Base-by-base conservation (phyloP, 1,284 basidiomycete genomes). In the Athelia psychrophila region DNA sequence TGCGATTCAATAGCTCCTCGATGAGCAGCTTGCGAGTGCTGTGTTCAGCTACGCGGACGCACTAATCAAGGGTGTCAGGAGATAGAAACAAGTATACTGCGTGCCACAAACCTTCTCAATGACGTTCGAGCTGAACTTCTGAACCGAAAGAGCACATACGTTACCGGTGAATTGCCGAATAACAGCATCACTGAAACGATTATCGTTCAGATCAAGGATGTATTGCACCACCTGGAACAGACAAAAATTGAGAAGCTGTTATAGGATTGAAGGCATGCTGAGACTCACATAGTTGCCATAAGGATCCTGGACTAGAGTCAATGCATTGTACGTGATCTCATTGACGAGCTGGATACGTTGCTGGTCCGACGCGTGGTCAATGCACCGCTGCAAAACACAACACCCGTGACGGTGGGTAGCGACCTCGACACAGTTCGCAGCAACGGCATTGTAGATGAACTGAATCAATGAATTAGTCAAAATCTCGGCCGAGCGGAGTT, bases 401-500 rank as follows among this genome's bases (percentile, higher is more conserved):
- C 97, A 99, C 15, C 97, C 97, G 64, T 99, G 97, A 58, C 97
- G 93, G 68, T 99, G 97, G 46, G 97, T 99, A 15, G 97, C 97
- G 54, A 99, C 97, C 73, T 99, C 97, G 51, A 99, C 94, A 63
- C 97, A 98, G 74, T 99, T 97, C 30, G 93, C 91, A 27, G 97
- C 97, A 38, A 99, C 97, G 51, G 97, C 97, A 64, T 99, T 98
- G 76, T 99, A 99, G 65, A 99, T 99, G 75, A 99, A 99, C 87
- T 95, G 49, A 86, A 24, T n/a, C n/a, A n/a, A n/a, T 52, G 30
- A 19, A 45, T 13, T 50, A 30, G 24, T 51, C 52, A 60, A 50
- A 53, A 48, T 47, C 22, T n/a, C 38, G 20, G 6, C n/a, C 20
- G 38, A 8, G 38, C 20, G 38, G 48, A 44, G 35, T 50, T 27